These are phyloP conservation scores for Metarhizium album DNA, from an alignment of 2,329 filamentous ascomycete genomes.

Conservation along the genomic window DNA sequence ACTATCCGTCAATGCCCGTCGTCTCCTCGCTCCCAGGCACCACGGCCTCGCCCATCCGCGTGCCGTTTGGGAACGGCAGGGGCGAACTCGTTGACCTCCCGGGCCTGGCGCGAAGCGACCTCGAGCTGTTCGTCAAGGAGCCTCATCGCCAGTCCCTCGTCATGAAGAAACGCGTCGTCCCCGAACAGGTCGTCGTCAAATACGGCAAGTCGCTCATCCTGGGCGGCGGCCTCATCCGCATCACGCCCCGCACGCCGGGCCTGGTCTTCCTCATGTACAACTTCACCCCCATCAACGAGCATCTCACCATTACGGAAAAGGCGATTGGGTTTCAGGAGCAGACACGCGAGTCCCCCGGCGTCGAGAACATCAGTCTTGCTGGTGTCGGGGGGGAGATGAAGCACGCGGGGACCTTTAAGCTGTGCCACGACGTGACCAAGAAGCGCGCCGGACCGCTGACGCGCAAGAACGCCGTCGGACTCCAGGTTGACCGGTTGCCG, in stretches of 20 bases:
- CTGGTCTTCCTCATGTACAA: conserved; percentile 68
- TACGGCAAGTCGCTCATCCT: conserved; percentile 71
- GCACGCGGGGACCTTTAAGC: conserved; percentile 62
- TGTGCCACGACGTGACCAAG: conserved; percentile 77
- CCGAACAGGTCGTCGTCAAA: conserved; percentile 63
- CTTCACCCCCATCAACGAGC: conserved; percentile 69
- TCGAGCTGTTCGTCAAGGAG: conserved; percentile 61
- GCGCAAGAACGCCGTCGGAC: conserved; percentile 46
- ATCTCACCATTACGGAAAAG: conserved; percentile 72
- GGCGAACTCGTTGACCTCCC: conserved; percentile 93
- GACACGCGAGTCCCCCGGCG: conserved; percentile 40
- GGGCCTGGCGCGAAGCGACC: conserved; percentile 62
- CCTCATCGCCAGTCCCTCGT: conserved; percentile 57
- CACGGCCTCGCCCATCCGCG: conserved; percentile 86
- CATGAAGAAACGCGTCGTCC: conserved; percentile 66
- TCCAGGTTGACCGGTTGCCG: conserved; percentile 58
- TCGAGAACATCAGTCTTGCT: conserved; percentile 52
- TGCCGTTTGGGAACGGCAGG: conserved; percentile 75
- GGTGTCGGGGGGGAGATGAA: conserved; percentile 47
- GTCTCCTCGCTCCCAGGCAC: conserved; percentile 84
- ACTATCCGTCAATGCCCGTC: conserved; percentile 75
- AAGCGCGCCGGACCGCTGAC: conserved; percentile 65
- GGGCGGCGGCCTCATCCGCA: conserved; percentile 68
- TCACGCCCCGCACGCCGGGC: conserved; percentile 58
- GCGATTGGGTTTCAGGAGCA: conserved; percentile 63